Evolutionary conservation across 202 grass and related monocot genomes (phyloP).

Genomic region (Eragrostis tef): DNA sequence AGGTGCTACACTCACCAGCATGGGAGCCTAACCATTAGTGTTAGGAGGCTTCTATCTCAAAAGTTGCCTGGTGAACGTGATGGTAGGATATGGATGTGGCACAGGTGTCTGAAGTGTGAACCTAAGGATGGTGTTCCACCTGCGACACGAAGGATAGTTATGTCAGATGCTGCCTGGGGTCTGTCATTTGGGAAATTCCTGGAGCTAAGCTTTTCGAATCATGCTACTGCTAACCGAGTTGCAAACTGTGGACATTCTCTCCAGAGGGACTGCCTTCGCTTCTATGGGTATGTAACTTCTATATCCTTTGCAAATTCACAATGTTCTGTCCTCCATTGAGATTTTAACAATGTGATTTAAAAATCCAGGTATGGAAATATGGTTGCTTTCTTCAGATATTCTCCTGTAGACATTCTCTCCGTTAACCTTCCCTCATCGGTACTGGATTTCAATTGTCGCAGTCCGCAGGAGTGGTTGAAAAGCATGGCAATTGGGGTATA

Average conservation of each 20-base stretch:
- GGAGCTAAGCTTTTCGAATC: constrained; percentile 97
- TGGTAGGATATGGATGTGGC: constrained; percentile 99
- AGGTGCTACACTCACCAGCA: constrained; percentile 93
- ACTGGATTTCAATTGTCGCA: constrained; percentile 69
- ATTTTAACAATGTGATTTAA: constrained; percentile 41
- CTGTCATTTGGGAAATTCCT: constrained; percentile 97
- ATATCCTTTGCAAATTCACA: constrained; percentile 33
- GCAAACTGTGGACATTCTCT: constrained; percentile 93
- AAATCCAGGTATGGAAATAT: constrained; percentile 76
- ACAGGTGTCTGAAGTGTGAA: constrained; percentile 89
- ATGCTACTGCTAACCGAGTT: constrained; percentile 88
- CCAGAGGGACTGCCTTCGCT: constrained; percentile 96
- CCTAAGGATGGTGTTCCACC: constrained; percentile 74
- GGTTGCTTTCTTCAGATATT: constrained; percentile 97
- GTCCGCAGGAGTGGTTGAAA: constrained; percentile 73
- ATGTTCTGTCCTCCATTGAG: constrained; percentile 33
- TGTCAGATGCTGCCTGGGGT: constrained; percentile 99
- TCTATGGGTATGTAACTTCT: constrained; percentile 71
- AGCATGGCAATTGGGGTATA: constrained; percentile 68
- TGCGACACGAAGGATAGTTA: constrained; percentile 76
- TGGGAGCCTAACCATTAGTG: constrained; percentile 87
- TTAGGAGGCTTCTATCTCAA: constrained; percentile 62
- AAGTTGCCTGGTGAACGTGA: constrained; percentile 85
- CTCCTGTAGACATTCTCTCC: constrained; percentile 88
- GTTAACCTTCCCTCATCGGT: constrained; percentile 75